These are phyloP conservation scores for Talaromyces verruculosus DNA, from an alignment of 2,329 filamentous ascomycete species.

Conservation along the genomic window DNA sequence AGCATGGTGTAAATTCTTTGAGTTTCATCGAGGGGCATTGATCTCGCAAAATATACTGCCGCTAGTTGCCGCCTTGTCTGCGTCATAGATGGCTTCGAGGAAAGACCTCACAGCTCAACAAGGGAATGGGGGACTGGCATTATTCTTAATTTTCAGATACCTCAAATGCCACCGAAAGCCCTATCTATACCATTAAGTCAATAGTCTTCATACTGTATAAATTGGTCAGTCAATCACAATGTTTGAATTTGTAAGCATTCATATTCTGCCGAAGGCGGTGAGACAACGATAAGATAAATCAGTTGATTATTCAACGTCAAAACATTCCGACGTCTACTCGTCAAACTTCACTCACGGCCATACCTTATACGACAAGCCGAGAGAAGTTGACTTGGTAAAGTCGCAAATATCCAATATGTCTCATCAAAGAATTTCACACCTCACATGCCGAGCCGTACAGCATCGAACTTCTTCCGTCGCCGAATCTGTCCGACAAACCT, in stretches of 20 bases:
- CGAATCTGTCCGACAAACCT: background rate
- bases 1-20: background rate
- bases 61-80: background rate
- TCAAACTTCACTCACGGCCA: background rate
- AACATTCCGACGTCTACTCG: background rate
- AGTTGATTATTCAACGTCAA: slow-evolving; percentile 1
- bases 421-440: slow-evolving; percentile 3
- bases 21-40: slow-evolving; percentile 1
- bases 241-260: slow-evolving; percentile 20
- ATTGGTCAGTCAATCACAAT: slow-evolving; percentile 4
- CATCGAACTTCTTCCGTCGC: slow-evolving; percentile 9
- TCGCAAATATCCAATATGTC: background rate
- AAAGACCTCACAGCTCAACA: background rate
- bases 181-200: background rate
- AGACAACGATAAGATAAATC: slow-evolving; percentile 14
- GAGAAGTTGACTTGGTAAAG: background rate
- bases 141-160: no score
- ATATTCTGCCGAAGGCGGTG: slow-evolving; percentile 21
- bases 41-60: background rate
- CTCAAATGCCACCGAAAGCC: background rate
- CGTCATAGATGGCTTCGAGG: background rate
- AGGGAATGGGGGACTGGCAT: no score
- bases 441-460: slow-evolving; percentile 12
- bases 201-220: background rate
- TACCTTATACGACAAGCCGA: background rate